Conservation (phyloP, 1,284 basidiomycete species). For the Puccinia hordei region DNA sequence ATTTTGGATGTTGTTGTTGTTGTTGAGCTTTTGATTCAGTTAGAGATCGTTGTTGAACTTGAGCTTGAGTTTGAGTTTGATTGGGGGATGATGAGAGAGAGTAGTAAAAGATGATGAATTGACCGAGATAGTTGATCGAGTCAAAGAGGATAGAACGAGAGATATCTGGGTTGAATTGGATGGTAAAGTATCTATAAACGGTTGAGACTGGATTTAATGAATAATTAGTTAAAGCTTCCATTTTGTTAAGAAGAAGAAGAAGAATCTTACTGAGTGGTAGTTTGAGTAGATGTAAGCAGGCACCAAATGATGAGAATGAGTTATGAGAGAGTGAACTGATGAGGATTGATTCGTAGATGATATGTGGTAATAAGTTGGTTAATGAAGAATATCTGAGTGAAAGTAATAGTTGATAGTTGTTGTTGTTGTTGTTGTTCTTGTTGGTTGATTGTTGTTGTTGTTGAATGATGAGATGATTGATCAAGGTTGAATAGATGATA, state of each 20-base stretch:
- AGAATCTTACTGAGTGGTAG: background rate
- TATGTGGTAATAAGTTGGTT: background rate
- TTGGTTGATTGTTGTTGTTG: no score
- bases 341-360: slow-evolving; percentile 15
- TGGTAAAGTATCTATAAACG: slow-evolving; percentile 7
- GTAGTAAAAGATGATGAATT: slow-evolving; percentile 4
- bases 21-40: background rate
- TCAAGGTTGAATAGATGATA: no score
- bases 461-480: no score
- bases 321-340: background rate
- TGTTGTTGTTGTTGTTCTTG: background rate
- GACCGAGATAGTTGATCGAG: slow-evolving; percentile 18
- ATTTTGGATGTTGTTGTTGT: background rate
- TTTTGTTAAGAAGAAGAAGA: background rate
- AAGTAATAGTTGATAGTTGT: background rate
- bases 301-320: background rate
- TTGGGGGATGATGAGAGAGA: background rate
- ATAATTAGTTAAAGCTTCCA: background rate
- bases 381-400: background rate
- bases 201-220: slow-evolving; percentile 20
- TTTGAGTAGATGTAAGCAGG: slow-evolving; percentile 12
- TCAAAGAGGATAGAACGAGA: background rate
- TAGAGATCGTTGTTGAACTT: no score
- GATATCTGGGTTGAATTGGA: background rate
- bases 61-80: no score